A percentile compares a stretch with the other conserved stretches of the same genome.
These are phyloP conservation scores for Skeletonema marinoi DNA, from an alignment of 108 stramenopile species.

Conservation along the genomic window DNA sequence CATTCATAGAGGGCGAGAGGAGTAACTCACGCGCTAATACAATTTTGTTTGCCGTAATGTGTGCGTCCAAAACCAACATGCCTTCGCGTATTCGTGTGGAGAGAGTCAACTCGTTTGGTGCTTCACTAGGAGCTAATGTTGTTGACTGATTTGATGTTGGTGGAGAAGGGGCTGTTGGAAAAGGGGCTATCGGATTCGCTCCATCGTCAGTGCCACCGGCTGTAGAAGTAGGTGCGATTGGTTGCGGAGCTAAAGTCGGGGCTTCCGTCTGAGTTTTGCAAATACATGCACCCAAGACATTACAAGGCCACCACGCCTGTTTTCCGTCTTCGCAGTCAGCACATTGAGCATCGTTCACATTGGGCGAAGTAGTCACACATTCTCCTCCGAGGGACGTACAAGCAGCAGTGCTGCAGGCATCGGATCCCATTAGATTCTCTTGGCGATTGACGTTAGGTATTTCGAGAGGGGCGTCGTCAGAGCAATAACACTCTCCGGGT, in stretches of 20 bases:
- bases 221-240: not conserved
- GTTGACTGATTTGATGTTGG: not conserved
- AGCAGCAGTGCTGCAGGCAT: not conserved
- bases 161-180: not conserved
- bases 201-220: not conserved
- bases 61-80: slow-evolving; percentile 35
- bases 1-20: not conserved
- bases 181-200: not conserved
- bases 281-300: not conserved
- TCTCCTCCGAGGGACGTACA: not conserved
- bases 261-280: not conserved
- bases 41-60: slow-evolving; percentile 39
- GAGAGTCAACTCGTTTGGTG: not conserved
- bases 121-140: not conserved
- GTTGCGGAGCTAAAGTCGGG: not conserved
- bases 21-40: slow-evolving; percentile 27
- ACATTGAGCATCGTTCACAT: not conserved
- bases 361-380: not conserved
- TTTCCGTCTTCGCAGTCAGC: not conserved
- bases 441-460: not conserved
- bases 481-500: not conserved
- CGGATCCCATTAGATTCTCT: not conserved
- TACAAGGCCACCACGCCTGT: not conserved
- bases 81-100: slow-evolving; percentile 1
- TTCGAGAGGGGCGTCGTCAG: not conserved